These are phyloP conservation scores for Ascobolus immersus DNA, from an alignment of 495 filamentous ascomycete species.

Conservation along the genomic window DNA sequence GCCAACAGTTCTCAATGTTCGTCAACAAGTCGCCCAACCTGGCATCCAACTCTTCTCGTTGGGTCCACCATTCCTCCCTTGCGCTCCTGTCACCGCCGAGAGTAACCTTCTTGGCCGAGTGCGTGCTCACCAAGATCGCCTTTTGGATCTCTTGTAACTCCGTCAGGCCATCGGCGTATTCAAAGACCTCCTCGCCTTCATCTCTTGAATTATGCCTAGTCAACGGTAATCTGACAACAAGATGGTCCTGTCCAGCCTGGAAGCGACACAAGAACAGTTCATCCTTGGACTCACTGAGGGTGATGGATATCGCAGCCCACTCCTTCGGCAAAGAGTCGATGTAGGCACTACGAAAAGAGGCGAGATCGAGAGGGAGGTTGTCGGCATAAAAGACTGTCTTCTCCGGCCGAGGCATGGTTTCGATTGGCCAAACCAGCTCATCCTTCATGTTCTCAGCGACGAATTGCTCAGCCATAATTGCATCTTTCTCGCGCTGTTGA, in stretches of 20 bases:
- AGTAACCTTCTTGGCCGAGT: slow-evolving; percentile 37
- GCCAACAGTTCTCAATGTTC: slow-evolving; percentile 78
- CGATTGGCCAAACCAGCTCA: slow-evolving; percentile 24
- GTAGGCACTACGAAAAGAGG: slow-evolving; percentile 38
- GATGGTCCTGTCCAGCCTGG: slow-evolving; percentile 43
- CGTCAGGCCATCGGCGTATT: slow-evolving; percentile 45
- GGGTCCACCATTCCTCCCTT: slow-evolving; percentile 70
- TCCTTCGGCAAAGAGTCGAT: slow-evolving; percentile 53
- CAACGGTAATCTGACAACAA: slow-evolving; percentile 64
- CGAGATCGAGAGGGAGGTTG: slow-evolving; percentile 22
- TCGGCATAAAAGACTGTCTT: slow-evolving; percentile 7
- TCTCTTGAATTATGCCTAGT: slow-evolving; percentile 58
- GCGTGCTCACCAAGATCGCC: slow-evolving; percentile 53
- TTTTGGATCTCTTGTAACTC: slow-evolving; percentile 66
- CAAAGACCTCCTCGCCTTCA: slow-evolving; percentile 53
- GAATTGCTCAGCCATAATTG: slow-evolving; percentile 23
- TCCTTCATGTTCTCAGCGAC: slow-evolving; percentile 13
- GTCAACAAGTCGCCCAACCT: slow-evolving; percentile 51
- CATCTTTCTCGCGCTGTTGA: slow-evolving; percentile 31
- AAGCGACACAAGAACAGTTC: slow-evolving; percentile 68
- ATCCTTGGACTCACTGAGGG: slow-evolving; percentile 47
- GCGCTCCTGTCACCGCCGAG: slow-evolving; percentile 24
- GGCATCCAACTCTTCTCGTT: slow-evolving; percentile 50
- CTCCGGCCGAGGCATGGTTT: slow-evolving; percentile 12
- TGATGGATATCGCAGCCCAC: slow-evolving; percentile 73